Evolutionary conservation across 2,329 filamentous ascomycete species (phyloP), one percentile per base, ranked within the genome.

Genomic region (Aspergillus eucalypticola): DNA sequence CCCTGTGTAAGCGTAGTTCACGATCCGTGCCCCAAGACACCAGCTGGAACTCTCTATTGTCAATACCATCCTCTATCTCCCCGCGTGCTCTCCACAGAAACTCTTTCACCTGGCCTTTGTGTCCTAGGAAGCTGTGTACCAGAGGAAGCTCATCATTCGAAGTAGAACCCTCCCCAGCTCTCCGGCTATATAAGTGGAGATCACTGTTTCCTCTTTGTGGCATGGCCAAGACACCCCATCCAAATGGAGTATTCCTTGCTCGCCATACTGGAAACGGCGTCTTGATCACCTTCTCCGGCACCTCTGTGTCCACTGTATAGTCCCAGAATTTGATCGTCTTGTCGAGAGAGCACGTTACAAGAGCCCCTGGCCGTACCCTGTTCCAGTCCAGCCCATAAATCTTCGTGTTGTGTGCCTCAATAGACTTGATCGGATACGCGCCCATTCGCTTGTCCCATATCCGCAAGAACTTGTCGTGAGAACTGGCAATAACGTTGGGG

Each of bases 311-410:
- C 17, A 84, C 80, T 2, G 80, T 82, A 67, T 92, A 92, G 73
- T 96, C 90, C 93, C 93, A 97, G 65, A 96, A 90, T 72, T 96
- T 96, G 76, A 97, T 94, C 42, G 89, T 96, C 73, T 89, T 92
- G 72, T 97, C 93, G 52, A 97, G 80, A 1, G 93, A 96, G 75
- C 93, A 97, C 2, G 93, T 97, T 5, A 92, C 87, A 54, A 97
- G 81, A 38, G 87, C 88, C 8, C 86, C 88, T 1, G 86, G 78
- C 51, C 88, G 83, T 11, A 89, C 89, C 54, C 94, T 86, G 71
- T 96, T 96, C 94, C 94, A 97, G 76, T 97, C 94, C 35, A 97
- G 82, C 27, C 94, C 94, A 72, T 97, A 97, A 61, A 97, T 96
- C 76, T 96, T 97, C 39, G 92, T 96, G 32, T 86, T 87, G 70